phyloP scores from a whole-genome alignment of 2,329 filamentous ascomycete species.

The Fusarium sp. region DNA sequence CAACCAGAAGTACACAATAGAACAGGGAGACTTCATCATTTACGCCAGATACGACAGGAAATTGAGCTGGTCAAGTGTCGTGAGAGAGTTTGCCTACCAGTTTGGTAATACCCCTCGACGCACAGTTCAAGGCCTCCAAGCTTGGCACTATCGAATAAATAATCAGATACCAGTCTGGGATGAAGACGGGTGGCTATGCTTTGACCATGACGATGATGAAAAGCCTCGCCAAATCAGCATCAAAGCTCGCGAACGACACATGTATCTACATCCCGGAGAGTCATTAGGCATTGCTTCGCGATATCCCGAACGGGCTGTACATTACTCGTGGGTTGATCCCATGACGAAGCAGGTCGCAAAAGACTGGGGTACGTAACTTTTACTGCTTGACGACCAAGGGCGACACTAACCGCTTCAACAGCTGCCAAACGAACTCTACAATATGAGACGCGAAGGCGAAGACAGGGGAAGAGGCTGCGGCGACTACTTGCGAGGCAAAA shows the following conservation, averaged over 20 bases:
- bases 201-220: background rate
- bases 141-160: background rate
- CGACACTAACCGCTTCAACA: slow-evolving; percentile 31
- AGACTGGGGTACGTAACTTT: slow-evolving; percentile 51
- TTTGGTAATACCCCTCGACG: background rate
- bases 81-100: background rate
- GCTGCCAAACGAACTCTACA: slow-evolving; percentile 48
- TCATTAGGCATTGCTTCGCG: slow-evolving; percentile 50
- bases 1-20: background rate
- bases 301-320: slow-evolving; percentile 57
- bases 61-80: background rate
- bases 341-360: slow-evolving; percentile 49
- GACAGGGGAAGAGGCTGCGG: slow-evolving; percentile 49
- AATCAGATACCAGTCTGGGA: background rate
- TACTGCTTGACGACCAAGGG: too few species aligned
- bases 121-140: background rate
- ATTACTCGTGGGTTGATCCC: slow-evolving; percentile 56
- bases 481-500: background rate
- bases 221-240: slow-evolving; percentile 35
- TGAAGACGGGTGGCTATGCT: background rate
- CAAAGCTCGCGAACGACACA: slow-evolving; percentile 50
- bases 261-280: slow-evolving; percentile 44
- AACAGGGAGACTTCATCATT: background rate
- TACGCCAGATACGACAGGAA: background rate
- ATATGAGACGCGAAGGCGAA: slow-evolving; percentile 47